phyloP scores from a whole-genome alignment of 768 basidiomycete species.

The Flagelloscypha sp. region DNA sequence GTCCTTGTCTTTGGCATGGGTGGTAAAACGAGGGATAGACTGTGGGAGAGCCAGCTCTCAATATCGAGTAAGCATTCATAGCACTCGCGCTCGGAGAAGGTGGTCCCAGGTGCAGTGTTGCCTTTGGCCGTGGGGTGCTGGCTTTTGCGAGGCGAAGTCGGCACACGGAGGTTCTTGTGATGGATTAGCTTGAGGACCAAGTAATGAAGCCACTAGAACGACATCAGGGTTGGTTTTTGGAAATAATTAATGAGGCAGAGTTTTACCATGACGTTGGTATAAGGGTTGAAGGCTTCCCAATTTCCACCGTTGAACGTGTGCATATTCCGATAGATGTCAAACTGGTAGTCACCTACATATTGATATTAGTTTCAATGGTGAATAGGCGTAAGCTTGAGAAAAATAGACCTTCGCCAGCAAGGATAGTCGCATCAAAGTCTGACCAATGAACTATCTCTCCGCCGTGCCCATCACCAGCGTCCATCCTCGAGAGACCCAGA shows the following conservation, averaged over 20 bases:
- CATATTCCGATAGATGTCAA: conserved; percentile 93
- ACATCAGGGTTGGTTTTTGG: too few species aligned
- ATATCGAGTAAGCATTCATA: conserved; percentile 62
- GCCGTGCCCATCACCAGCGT: conserved; percentile 40
- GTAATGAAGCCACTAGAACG: conserved; percentile 88
- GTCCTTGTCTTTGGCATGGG: too few species aligned
- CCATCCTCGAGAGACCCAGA: conserved; percentile 85
- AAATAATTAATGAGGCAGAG: background rate
- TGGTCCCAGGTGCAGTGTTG: conserved; percentile 13
- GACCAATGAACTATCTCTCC: conserved; percentile 59
- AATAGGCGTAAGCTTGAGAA: conserved; percentile 1
- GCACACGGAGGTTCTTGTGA: conserved; percentile 57
- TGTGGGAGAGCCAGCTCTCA: conserved; percentile 46
- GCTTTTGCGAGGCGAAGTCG: conserved; percentile 34
- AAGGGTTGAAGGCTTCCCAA: conserved; percentile 75
- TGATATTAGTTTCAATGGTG: conserved; percentile 9
- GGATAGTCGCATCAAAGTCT: conserved; percentile 80
- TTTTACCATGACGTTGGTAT: conserved; percentile 84
- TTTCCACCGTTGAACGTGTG: conserved; percentile 41
- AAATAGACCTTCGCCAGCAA: conserved; percentile 76
- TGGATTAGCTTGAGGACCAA: conserved; percentile 64
- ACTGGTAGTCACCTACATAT: conserved; percentile 76
- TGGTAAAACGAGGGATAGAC: conserved; percentile 32
- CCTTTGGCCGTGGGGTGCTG: conserved; percentile 16
- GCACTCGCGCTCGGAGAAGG: conserved; percentile 59